Conservation (phyloP, 139 green algal species). For the Protoeuglena noctilucae region DNA sequence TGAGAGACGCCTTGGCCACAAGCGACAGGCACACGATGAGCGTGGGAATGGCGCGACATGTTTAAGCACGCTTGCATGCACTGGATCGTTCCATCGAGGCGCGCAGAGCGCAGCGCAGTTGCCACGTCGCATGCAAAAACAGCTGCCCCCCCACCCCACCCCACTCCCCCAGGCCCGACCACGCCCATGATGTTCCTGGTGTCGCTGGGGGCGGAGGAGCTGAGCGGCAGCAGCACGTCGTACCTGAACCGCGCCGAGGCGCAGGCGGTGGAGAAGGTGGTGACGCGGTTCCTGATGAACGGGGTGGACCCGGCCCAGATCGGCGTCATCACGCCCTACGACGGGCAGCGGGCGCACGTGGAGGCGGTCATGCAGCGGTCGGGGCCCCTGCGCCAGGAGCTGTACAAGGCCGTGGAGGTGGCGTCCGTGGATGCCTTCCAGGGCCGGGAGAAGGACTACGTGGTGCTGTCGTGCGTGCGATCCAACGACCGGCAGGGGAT, state of each 20-base stretch:
- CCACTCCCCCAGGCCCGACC: conserved; percentile 37
- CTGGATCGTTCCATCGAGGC: too few species aligned
- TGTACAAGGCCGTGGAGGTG: conserved; percentile 80
- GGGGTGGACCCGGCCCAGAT: conserved; percentile 67
- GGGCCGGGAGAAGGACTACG: conserved; percentile 95
- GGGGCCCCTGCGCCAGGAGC: conserved; percentile 55
- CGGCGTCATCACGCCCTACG: conserved; percentile 96
- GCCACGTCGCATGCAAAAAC: too few species aligned
- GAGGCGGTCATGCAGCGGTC: conserved; percentile 54
- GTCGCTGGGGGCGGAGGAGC: conserved; percentile 67
- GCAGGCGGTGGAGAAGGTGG: conserved; percentile 73
- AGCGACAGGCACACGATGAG: too few species aligned
- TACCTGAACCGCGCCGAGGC: conserved; percentile 94
- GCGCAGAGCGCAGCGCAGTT: too few species aligned
- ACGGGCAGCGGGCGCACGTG: conserved; percentile 87
- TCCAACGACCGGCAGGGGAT: conserved; percentile 88
- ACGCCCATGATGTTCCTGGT: conserved; percentile 90
- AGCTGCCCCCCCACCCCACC: too few species aligned
- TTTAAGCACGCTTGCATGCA: too few species aligned
- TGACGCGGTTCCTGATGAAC: conserved; percentile 59
- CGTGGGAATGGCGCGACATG: too few species aligned
- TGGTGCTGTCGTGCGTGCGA: conserved; percentile 91
- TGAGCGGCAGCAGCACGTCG: conserved; percentile 57
- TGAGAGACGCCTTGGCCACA: too few species aligned
- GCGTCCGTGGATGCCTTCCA: conserved; percentile 69